These are phyloP conservation scores for Penicillium palitans DNA, from an alignment of 2,329 filamentous ascomycete genomes.

Conservation along the genomic window DNA sequence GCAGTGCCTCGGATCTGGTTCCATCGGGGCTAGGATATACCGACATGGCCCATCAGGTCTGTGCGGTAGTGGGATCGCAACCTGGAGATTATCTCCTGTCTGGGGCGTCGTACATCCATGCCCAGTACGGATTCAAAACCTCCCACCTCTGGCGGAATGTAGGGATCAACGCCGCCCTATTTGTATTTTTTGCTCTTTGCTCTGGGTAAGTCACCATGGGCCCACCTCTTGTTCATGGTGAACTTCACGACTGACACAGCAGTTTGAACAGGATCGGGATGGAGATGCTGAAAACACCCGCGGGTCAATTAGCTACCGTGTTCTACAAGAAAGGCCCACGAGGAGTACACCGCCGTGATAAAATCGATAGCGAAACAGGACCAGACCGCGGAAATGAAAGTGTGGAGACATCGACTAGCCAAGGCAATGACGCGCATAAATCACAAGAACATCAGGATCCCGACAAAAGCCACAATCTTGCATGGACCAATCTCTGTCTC, in stretches of 20 bases:
- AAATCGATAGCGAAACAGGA: background rate
- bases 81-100: background rate
- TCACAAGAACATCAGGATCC: background rate
- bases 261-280: background rate
- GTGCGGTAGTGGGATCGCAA: background rate
- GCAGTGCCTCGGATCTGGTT: constrained; percentile 64
- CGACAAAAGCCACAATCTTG: background rate
- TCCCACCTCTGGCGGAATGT: constrained; percentile 4
- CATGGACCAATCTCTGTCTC: background rate
- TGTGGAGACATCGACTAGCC: background rate
- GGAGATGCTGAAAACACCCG: background rate
- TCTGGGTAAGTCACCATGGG: background rate
- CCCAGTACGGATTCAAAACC: background rate
- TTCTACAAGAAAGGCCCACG: background rate
- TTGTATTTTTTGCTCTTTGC: background rate
- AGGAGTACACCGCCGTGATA: background rate
- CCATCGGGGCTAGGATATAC: constrained; percentile 68
- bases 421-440: background rate
- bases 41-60: constrained; percentile 68
- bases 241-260: background rate
- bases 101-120: background rate
- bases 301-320: background rate
- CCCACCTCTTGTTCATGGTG: background rate
- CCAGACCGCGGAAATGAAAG: background rate
- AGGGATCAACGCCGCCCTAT: constrained; percentile 2